Base-by-base conservation (phyloP, 108 stramenopile species). In the Cyclotella choctawhatcheeana region DNA sequence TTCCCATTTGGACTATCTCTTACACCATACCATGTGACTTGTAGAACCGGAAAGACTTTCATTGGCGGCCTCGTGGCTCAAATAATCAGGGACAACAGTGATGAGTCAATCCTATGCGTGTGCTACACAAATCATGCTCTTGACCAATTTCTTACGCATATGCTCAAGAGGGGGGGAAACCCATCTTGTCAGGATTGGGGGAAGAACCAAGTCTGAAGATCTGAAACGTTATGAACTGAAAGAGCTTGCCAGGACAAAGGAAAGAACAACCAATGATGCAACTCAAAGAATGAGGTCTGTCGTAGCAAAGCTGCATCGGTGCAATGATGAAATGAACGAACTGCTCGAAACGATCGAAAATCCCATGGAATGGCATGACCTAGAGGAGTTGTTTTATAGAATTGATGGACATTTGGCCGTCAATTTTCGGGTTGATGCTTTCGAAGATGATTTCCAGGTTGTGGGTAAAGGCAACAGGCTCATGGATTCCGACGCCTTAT, bases 121-220 rank as follows among this genome's bases (percentile, higher is more conserved):
- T 91, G 90, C 68, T 80, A 82, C 63, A 93, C 90, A 8, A 93
- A 93, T 56, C 93, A 93, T 72, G 93, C 93, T 24, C 77, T 93
- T 54, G 93, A 93, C 77, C 86, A 88, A 71, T 89, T 93, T 64
- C 76, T 91, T 16, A 84, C 85, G 53, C 76, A 86, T 62, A 58
- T 93, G 54, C 58, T 88, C 0, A 82, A 86, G 45, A 47, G 50
- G 45, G 86, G 81, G 0, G 84, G n/a, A 88, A 33, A 78, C 47
- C 2, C 61, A 32, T 5, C 66, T 92, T 25, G 86, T 89, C 21
- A 83, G 90, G n/a, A 71, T 92, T 47, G 90, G 90, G 31, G 85
- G 86, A 6, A 64, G 85, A 66, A 76, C 83, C n/a, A 85, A 87
- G 45, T 82, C 82, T n/a, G 73, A 84, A 25, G 30, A 35, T 7